These are phyloP conservation scores for Ustilago esculenta DNA, from an alignment of 1,284 basidiomycete species.

Conservation along the genomic window DNA sequence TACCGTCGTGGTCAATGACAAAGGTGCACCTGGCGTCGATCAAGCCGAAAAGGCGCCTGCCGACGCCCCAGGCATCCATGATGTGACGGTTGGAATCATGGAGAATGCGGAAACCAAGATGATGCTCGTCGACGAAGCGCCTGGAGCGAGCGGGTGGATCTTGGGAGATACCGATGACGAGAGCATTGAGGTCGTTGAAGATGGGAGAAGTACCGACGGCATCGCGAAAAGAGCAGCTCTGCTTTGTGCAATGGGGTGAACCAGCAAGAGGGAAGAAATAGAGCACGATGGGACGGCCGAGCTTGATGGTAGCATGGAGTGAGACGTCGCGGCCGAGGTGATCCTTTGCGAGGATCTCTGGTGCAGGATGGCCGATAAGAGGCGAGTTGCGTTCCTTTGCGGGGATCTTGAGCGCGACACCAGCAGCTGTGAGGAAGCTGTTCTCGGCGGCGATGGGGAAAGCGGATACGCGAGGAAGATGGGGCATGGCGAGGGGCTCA, in stretches of 20 bases:
- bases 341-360: constrained; percentile 55
- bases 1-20: constrained; percentile 56
- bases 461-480: constrained; percentile 39
- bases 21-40: constrained; percentile 56
- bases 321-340: constrained; percentile 51
- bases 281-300: constrained; percentile 57
- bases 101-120: constrained; percentile 49
- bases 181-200: constrained; percentile 57
- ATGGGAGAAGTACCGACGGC: constrained; percentile 52
- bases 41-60: constrained; percentile 42
- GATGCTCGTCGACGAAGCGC: constrained; percentile 55
- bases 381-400: constrained; percentile 43
- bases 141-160: constrained; percentile 38
- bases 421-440: constrained; percentile 39
- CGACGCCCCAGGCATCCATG: constrained; percentile 52
- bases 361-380: constrained; percentile 51
- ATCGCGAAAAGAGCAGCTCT: constrained; percentile 57
- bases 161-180: constrained; percentile 61
- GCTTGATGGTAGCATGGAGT: constrained; percentile 52
- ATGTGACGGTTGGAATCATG: constrained; percentile 45
- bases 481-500: constrained; percentile 16
- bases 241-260: constrained; percentile 57
- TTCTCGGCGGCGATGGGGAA: constrained; percentile 55
- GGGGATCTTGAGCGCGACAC: constrained; percentile 38
- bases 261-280: constrained; percentile 62